A percentile compares a stretch with the other conserved stretches of the same genome.
phyloP scores from a whole-genome alignment of 2,329 filamentous ascomycete species.

The Periconia digitata region DNA sequence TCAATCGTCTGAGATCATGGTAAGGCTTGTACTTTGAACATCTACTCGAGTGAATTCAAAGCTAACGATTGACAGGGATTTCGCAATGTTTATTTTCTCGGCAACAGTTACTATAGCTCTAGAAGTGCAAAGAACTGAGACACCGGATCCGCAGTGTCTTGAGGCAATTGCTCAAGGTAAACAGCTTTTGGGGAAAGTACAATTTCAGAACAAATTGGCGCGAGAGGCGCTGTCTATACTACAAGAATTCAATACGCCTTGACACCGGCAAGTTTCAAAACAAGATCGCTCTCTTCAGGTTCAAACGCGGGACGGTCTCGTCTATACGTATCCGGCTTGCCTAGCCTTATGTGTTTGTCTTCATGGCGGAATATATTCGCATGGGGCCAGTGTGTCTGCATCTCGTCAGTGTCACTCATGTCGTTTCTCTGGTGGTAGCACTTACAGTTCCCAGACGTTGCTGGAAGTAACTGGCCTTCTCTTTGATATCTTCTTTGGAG shows the following conservation, averaged over 20 bases:
- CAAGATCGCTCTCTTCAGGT: conserved; percentile 9
- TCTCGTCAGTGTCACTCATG: too few relatives aligned
- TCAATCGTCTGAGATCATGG: conserved; percentile 11
- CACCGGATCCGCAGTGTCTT: neutral
- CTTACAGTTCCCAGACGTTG: conserved; percentile 13
- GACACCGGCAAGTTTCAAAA: conserved; percentile 10
- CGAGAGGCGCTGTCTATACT: conserved; percentile 9
- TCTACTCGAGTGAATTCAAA: neutral
- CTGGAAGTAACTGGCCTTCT: conserved; percentile 17
- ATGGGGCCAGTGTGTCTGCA: conserved; percentile 13
- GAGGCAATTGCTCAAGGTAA: conserved; percentile 5
- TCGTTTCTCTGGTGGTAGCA: neutral
- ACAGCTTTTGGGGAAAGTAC: conserved; percentile 4
- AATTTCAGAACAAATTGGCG: conserved; percentile 12
- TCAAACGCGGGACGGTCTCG: conserved; percentile 7
- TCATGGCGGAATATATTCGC: conserved; percentile 12
- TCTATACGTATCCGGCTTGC: conserved; percentile 7
- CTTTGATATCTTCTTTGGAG: conserved; percentile 16
- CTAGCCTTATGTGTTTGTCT: conserved; percentile 8
- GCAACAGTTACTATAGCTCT: conserved; percentile 12
- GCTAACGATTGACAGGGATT: conserved; percentile 4
- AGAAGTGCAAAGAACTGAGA: conserved; percentile 2
- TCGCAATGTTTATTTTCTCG: conserved; percentile 14
- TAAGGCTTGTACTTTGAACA: neutral
- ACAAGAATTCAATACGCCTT: conserved; percentile 10